Conservation (phyloP, 2,329 filamentous ascomycete genomes). For the Talaromyces sp. region DNA sequence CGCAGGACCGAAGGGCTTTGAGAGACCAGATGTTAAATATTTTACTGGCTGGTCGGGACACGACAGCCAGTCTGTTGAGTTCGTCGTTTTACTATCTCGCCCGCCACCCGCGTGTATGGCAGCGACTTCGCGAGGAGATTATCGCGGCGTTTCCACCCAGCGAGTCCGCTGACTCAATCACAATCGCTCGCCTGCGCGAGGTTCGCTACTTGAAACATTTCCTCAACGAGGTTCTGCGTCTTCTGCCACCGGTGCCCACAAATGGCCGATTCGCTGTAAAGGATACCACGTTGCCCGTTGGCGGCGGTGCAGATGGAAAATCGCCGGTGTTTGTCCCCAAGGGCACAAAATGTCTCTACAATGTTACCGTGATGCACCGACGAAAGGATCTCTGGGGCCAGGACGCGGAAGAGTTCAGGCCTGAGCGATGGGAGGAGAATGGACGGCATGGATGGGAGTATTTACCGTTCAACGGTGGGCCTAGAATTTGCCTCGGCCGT, state of each 20-base stretch:
- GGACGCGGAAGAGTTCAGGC: constrained; percentile 47
- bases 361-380: constrained; percentile 69
- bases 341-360: constrained; percentile 64
- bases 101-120: constrained; percentile 27
- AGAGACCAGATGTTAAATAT: constrained; percentile 51
- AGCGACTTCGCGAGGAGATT: constrained; percentile 27
- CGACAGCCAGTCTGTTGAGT: constrained; percentile 48
- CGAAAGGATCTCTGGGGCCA: constrained; percentile 50
- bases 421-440: constrained; percentile 44
- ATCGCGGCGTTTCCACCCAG: constrained; percentile 14
- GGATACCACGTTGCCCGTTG: constrained; percentile 16
- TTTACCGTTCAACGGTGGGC: constrained; percentile 29
- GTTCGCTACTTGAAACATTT: constrained; percentile 18
- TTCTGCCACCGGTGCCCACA: constrained; percentile 54
- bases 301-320: constrained; percentile 28
- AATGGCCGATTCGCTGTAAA: constrained; percentile 45
- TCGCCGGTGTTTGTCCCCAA: constrained; percentile 64
- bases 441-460: constrained; percentile 50
- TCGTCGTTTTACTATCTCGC: constrained; percentile 41
- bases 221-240: constrained; percentile 21
- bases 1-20: constrained; percentile 46
- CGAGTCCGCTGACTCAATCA: constrained; percentile 23
- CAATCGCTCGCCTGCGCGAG: constrained; percentile 27
- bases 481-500: constrained; percentile 27
- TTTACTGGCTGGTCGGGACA: constrained; percentile 53